These are phyloP conservation scores for Arctium minus DNA, from an alignment of 129 eudicot genomes.

Conservation along the genomic window DNA sequence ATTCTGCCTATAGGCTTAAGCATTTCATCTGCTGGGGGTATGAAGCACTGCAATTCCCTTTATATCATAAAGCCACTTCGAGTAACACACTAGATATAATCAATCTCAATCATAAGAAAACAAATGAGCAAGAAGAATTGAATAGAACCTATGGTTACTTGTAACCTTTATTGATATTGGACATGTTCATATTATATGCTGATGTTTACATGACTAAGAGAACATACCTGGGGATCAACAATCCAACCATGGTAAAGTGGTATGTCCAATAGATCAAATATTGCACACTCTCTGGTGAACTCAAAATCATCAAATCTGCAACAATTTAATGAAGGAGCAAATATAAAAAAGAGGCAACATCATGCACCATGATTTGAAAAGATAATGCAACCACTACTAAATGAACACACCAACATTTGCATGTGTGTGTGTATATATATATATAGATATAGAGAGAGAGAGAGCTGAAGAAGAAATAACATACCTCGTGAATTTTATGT, in stretches of 20 bases:
- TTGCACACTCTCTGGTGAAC: conserved; percentile 87
- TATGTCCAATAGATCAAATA: conserved; percentile 84
- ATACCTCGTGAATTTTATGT: conserved; percentile 76
- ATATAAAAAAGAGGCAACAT: neutral
- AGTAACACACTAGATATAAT: neutral
- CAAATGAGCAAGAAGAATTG: neutral
- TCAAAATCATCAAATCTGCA: conserved; percentile 92
- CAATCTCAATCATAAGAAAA: neutral
- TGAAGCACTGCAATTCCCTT: neutral
- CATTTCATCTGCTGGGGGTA: neutral
- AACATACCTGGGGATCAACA: conserved; percentile 90
- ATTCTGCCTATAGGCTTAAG: neutral
- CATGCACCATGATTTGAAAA: neutral
- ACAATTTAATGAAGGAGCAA: neutral
- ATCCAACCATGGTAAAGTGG: conserved; percentile 98
- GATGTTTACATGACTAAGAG: conserved; percentile 5
- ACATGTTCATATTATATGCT: neutral
- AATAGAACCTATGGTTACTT: neutral
- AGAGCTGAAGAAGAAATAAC: neutral
- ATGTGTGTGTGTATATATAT: neutral
- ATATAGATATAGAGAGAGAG: neutral
- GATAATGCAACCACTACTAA: neutral
- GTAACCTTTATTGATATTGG: neutral
- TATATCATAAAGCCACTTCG: neutral
- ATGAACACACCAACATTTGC: neutral